Evolutionary conservation across 306 rosid species (phyloP).

Genomic region (Parietaria judaica): DNA sequence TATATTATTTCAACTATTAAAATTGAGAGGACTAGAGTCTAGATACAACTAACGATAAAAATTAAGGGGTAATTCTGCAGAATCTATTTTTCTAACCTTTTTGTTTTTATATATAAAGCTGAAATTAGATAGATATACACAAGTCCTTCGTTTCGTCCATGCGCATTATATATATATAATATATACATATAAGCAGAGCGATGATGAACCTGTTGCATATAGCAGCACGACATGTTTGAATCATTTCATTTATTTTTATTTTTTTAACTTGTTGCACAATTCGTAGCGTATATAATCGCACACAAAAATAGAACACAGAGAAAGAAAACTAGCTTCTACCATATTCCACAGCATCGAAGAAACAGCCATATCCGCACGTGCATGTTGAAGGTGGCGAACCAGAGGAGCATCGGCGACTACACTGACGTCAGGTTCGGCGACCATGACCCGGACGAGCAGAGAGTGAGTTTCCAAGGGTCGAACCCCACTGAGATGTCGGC

Average conservation of each 20-base stretch:
- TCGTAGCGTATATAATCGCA: not conserved
- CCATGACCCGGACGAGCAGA: slow-evolving; percentile 10
- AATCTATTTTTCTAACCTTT: too few species aligned
- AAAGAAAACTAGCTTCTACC: too few species aligned
- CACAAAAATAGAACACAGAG: too few species aligned
- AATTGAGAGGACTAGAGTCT: too few species aligned
- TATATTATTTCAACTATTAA: too few species aligned
- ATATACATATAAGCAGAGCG: too few species aligned
- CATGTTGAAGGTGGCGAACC: slow-evolving; percentile 52
- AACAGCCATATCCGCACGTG: slow-evolving; percentile 20
- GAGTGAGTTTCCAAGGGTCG: too few species aligned
- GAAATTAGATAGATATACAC: not conserved
- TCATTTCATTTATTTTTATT: not conserved
- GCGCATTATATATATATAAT: not conserved
- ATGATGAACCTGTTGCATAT: slow-evolving; percentile 7
- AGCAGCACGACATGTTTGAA: slow-evolving; percentile 22
- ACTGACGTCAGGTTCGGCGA: slow-evolving; percentile 16
- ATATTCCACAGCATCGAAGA: not conserved
- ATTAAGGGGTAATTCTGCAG: too few species aligned
- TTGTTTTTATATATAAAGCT: too few species aligned
- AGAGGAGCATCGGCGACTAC: slow-evolving; percentile 20
- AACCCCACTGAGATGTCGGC: slow-evolving; percentile 38
- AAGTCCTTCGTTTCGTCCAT: not conserved
- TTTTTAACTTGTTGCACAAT: not conserved
- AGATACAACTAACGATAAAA: too few species aligned